Conservation (phyloP, 2,329 filamentous ascomycete species). For the Orbilia quercus region DNA sequence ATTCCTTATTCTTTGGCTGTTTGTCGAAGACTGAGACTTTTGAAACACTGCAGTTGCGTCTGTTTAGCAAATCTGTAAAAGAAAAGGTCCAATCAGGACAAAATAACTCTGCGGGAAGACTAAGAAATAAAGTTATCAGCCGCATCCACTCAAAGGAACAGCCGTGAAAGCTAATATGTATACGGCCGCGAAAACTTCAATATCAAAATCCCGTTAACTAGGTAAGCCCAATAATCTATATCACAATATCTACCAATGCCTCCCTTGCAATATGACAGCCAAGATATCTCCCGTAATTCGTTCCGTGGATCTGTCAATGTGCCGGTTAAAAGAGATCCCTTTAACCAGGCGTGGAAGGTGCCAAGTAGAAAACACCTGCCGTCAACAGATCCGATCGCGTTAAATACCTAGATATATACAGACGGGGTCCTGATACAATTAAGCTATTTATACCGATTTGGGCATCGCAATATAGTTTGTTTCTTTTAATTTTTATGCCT, state of each 20-base stretch:
- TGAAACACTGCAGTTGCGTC: background rate
- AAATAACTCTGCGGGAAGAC: too few relatives aligned
- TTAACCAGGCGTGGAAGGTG: background rate
- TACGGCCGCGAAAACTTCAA: too few relatives aligned
- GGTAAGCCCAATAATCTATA: too few relatives aligned
- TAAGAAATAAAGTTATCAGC: too few relatives aligned
- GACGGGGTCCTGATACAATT: too few relatives aligned
- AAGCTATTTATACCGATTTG: background rate
- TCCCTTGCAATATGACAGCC: background rate
- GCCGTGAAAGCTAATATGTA: too few relatives aligned
- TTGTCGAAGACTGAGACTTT: conserved; percentile 29
- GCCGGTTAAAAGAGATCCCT: conserved; percentile 11
- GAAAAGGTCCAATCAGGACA: too few relatives aligned
- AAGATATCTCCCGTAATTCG: background rate
- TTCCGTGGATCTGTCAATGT: conserved; percentile 2
- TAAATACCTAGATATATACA: too few relatives aligned
- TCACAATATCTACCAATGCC: too few relatives aligned
- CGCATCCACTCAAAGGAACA: too few relatives aligned
- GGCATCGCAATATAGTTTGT: background rate
- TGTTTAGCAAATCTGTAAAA: background rate
- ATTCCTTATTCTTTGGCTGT: conserved; percentile 2
- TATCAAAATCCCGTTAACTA: too few relatives aligned
- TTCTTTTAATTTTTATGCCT: background rate
- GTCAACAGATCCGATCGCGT: too few relatives aligned
- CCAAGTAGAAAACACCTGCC: background rate